Evolutionary conservation across 345 rosid species (phyloP).

Genomic region (Excoecaria cochinchinensis): DNA sequence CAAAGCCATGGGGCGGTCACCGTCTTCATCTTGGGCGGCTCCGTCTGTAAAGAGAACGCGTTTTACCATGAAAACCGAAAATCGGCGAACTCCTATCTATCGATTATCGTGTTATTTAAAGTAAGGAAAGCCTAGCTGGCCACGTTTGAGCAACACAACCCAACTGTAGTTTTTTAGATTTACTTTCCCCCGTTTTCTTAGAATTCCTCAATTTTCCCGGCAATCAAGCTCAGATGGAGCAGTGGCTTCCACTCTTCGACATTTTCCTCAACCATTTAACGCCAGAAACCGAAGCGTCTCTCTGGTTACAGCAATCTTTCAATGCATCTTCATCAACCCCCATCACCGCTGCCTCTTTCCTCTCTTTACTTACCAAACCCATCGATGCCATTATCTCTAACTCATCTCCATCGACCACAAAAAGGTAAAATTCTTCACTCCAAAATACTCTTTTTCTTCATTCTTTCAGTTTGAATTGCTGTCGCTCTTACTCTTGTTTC

Average conservation of each 20-base stretch:
- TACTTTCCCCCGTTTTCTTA: neutral
- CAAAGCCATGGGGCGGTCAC: too few relatives aligned
- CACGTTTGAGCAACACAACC: neutral
- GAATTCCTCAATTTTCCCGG: neutral
- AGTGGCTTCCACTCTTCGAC: conserved; percentile 63
- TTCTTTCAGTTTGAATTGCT: conserved; percentile 3
- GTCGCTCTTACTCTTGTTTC: conserved; percentile 7
- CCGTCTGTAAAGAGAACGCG: too few relatives aligned
- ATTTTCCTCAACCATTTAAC: conserved; percentile 55
- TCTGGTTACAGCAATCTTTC: conserved; percentile 57
- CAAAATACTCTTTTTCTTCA: neutral
- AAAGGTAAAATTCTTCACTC: conserved; percentile 31
- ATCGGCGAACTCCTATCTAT: too few relatives aligned
- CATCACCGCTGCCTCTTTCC: conserved; percentile 57
- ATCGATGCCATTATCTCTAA: conserved; percentile 20
- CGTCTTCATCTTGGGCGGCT: too few relatives aligned
- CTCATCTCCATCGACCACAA: conserved; percentile 36
- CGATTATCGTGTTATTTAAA: too few relatives aligned
- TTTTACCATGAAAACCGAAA: too few relatives aligned
- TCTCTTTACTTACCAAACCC: conserved; percentile 49
- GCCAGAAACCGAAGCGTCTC: conserved; percentile 71
- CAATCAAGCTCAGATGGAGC: conserved; percentile 42
- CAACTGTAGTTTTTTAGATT: neutral
- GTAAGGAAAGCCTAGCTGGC: too few relatives aligned
- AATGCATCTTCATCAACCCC: conserved; percentile 35